Conservation (phyloP, 73 alveolate species). For the Tetrahymena borealis region DNA sequence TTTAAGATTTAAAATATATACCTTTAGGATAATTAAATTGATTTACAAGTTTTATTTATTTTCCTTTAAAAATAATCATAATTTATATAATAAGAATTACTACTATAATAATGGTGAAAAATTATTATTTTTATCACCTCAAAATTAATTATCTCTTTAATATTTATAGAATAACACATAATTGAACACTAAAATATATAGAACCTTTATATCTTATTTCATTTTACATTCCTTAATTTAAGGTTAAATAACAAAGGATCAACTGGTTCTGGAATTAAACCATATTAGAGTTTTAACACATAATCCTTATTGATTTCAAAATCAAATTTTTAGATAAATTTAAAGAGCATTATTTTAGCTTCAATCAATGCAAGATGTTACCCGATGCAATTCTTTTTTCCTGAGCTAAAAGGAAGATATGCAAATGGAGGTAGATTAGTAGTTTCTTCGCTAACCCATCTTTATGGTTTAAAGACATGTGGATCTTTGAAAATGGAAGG, state of each 20-base stretch:
- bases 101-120: too few relatives aligned
- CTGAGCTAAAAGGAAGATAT: constrained; percentile 33
- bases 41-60: too few relatives aligned
- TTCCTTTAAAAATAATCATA: too few relatives aligned
- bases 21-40: too few relatives aligned
- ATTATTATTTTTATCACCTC: too few relatives aligned
- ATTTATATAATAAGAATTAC: too few relatives aligned
- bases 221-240: background rate
- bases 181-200: too few relatives aligned
- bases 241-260: background rate
- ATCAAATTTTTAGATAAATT: background rate
- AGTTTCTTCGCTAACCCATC: background rate
- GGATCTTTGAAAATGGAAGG: background rate
- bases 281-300: background rate
- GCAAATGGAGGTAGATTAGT: background rate
- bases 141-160: too few relatives aligned
- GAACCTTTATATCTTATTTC: too few relatives aligned
- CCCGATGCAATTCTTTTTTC: constrained; percentile 36
- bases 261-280: background rate
- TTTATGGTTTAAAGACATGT: background rate
- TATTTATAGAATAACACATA: too few relatives aligned
- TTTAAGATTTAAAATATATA: too few relatives aligned
- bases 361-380: constrained; percentile 32
- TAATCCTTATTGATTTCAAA: background rate
- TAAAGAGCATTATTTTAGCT: background rate